Conservation (phyloP, 805 yeast genomes). For the Kodamaea neixiangensis region DNA sequence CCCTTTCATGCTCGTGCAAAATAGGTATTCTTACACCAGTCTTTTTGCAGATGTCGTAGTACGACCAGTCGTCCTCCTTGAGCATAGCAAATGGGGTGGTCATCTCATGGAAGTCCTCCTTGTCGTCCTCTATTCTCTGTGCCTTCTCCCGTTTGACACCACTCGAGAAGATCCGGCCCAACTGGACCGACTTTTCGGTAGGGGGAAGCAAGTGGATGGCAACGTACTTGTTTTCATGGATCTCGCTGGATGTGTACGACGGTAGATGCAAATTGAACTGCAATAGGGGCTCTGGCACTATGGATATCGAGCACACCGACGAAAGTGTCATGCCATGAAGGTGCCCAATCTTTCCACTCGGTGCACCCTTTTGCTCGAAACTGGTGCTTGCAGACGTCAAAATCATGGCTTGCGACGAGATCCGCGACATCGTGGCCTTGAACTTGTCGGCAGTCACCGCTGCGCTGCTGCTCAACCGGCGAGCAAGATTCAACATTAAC, state of each 20-base stretch:
- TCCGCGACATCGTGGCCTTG: constrained; percentile 36
- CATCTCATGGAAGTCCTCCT: constrained; percentile 44
- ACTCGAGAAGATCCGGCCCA: constrained; percentile 66
- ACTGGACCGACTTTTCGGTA: constrained; percentile 46
- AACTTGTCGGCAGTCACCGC: constrained; percentile 19
- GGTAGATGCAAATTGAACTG: constrained; percentile 89
- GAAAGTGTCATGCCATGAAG: constrained; percentile 82
- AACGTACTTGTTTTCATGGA: constrained; percentile 58
- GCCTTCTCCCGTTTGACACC: constrained; percentile 51
- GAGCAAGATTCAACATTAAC: constrained; percentile 2
- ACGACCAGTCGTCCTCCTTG: constrained; percentile 32
- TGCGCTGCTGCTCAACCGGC: constrained; percentile 4
- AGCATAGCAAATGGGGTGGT: constrained; percentile 56
- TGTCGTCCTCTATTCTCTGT: constrained; percentile 31
- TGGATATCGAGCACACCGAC: constrained; percentile 79
- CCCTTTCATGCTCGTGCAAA: constrained; percentile 55
- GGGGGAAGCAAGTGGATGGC: constrained; percentile 82
- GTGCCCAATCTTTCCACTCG: constrained; percentile 12
- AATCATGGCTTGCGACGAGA: constrained; percentile 46
- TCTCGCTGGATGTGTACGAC: constrained; percentile 68
- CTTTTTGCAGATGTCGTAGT: constrained; percentile 15
- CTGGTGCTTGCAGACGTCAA: constrained; percentile 33
- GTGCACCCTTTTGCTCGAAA: neutral
- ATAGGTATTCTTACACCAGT: constrained; percentile 50
- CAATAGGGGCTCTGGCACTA: constrained; percentile 73